phyloP scores from a whole-genome alignment of 2,329 filamentous ascomycete species.

The Penicillium sp. region DNA sequence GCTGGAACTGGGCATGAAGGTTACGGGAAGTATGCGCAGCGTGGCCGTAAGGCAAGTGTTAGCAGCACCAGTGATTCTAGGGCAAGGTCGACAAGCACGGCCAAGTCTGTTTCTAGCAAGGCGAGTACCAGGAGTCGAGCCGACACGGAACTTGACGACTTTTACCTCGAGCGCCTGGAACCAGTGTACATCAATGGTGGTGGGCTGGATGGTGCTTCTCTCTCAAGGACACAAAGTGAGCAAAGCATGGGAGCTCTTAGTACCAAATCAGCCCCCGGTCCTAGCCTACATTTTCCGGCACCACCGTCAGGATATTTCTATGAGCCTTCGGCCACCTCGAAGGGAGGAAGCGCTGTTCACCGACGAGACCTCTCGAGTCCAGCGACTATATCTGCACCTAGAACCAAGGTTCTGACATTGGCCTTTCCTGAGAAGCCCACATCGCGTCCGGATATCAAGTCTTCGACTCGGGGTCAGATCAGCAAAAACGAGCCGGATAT shows the following conservation, averaged over 20 bases:
- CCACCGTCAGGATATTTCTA: constrained; percentile 38
- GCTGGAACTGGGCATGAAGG: constrained; percentile 93
- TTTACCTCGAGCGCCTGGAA: constrained; percentile 52
- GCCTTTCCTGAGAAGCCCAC: neutral
- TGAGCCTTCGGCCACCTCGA: constrained; percentile 38
- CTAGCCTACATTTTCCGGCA: constrained; percentile 26
- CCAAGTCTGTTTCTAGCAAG: constrained; percentile 45
- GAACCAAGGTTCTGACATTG: constrained; percentile 1
- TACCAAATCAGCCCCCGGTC: constrained; percentile 33
- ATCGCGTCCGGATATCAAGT: neutral
- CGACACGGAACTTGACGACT: constrained; percentile 54
- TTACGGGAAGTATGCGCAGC: constrained; percentile 54
- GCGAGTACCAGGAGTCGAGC: constrained; percentile 47
- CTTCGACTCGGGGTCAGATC: neutral
- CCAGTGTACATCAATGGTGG: constrained; percentile 57
- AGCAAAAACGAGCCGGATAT: neutral
- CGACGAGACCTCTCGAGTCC: constrained; percentile 11
- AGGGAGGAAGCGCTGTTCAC: constrained; percentile 17
- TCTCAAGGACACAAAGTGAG: constrained; percentile 46
- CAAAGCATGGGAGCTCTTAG: constrained; percentile 44
- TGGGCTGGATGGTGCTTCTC: constrained; percentile 38
- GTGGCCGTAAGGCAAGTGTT: constrained; percentile 50
- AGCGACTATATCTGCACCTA: neutral
- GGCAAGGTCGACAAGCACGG: constrained; percentile 48
- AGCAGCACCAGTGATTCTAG: constrained; percentile 46